A percentile compares a stretch with the other conserved stretches of the same genome.
Evolutionary conservation across 352 stramenopile genomes (phyloP).

Genomic region (Globisporangium abappressorium): DNA sequence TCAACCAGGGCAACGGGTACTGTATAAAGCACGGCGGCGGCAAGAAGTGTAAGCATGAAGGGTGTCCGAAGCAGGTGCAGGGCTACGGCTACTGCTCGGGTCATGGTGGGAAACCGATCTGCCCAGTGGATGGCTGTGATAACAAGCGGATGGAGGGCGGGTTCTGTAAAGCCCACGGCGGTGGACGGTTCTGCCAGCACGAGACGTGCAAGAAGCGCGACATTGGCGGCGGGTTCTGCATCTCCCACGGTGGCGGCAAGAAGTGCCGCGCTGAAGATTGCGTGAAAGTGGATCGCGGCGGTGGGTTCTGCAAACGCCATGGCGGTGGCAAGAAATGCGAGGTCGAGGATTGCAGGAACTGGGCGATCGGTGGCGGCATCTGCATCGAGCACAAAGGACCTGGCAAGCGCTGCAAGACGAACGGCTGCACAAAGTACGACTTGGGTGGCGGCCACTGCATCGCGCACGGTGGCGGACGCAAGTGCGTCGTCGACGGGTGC

Average conservation of each 20-base stretch:
- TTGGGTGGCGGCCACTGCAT: constrained; percentile 84
- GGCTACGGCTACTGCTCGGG: constrained; percentile 83
- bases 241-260: constrained; percentile 84
- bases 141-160: constrained; percentile 86
- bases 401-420: constrained; percentile 75
- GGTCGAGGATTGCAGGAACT: constrained; percentile 69
- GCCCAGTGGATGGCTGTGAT: constrained; percentile 66
- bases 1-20: constrained; percentile 81
- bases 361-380: constrained; percentile 75
- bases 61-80: constrained; percentile 81
- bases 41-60: constrained; percentile 80
- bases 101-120: constrained; percentile 79
- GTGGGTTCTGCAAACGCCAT: constrained; percentile 79
- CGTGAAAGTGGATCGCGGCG: constrained; percentile 76
- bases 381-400: constrained; percentile 77
- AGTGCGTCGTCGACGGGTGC: constrained; percentile 82
- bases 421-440: constrained; percentile 80
- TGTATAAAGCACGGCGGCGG: constrained; percentile 85
- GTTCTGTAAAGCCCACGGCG: constrained; percentile 84
- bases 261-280: constrained; percentile 71
- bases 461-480: constrained; percentile 75
- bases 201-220: constrained; percentile 78
- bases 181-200: constrained; percentile 72
- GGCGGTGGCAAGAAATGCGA: constrained; percentile 86
- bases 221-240: constrained; percentile 85